Conservation (phyloP, 768 basidiomycete species). For the Leccinum variicolor region DNA sequence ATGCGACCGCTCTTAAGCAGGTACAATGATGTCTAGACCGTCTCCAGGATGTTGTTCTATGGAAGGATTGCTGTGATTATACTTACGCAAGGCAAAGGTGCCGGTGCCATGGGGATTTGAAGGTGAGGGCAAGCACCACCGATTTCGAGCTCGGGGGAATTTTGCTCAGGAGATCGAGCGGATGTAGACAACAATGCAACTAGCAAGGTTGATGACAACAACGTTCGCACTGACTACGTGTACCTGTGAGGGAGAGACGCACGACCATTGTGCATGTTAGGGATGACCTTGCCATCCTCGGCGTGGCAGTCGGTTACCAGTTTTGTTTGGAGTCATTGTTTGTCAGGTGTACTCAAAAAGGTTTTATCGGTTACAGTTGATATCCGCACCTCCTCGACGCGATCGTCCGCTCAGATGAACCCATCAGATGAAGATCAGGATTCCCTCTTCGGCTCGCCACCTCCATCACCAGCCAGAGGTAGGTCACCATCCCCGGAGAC, state of each 20-base stretch:
- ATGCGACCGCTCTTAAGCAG: background rate
- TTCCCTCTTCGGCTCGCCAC: constrained; percentile 80
- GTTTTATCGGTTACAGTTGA: no score
- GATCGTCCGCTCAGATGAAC: constrained; percentile 14
- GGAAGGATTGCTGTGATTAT: background rate
- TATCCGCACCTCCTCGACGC: background rate
- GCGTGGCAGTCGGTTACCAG: background rate
- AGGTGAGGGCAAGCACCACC: no score
- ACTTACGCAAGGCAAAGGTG: background rate
- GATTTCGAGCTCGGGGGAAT: no score
- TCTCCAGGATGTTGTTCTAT: background rate
- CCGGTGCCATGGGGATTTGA: background rate
- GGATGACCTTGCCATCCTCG: no score
- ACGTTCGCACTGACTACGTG: no score
- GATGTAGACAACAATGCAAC: no score
- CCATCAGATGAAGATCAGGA: constrained; percentile 44
- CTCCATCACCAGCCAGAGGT: constrained; percentile 69
- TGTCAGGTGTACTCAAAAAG: constrained; percentile 3
- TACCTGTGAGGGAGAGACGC: no score
- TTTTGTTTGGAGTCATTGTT: constrained; percentile 10
- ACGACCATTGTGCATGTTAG: no score
- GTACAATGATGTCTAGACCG: background rate
- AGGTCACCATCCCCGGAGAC: constrained; percentile 65
- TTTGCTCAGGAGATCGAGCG: no score
- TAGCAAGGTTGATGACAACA: no score